Base-by-base conservation (phyloP, 192 early-diverging fungal species). In the Lobulomyces angularis region DNA sequence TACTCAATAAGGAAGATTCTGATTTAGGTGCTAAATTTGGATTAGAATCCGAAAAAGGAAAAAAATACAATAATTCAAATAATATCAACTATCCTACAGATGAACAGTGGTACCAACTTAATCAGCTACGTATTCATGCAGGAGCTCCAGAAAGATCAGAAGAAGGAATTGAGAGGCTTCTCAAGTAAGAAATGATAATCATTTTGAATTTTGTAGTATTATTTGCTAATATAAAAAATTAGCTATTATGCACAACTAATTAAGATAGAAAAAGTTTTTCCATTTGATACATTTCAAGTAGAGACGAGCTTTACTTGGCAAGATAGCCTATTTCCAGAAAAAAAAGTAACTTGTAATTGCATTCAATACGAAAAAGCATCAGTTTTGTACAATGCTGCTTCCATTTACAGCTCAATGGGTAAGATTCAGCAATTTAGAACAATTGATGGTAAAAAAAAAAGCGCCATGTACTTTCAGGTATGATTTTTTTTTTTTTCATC, bases 281-380 rank as follows among this genome's bases (percentile, higher is more conserved):
- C 58, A 21, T 61, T 69, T 44, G 53, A 62, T 27, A 36, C 31
- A 17, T 3, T 12, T 24, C 22, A 64, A 59, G 45, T 68, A 14
- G 48, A 59, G 27, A 61, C 68, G 30, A 46, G 53, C 33, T 74
- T 74, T 37, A 41, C 45, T 14, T 74, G 71, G 71, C 65, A 49
- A 32, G 71, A 71, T 35, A 46, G 58, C 0, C 63, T 65, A 29
- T 43, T 39, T 19, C 37, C 40, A 8, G 59, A 64, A 16, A 37
- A 48, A 12, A 50, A 52, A 37, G 58, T 73, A 3, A 19, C 48
- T 16, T 65, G 51, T 14, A 41, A 51, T n/a, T 76, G 69, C 38
- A 74, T 76, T 26, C 69, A 76, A 27, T 76, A 65, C 48, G 73
- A 76, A 55, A 76, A 74, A 37, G 73, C 69, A 2, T 37, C 53